Evolutionary conservation across 768 basidiomycete species (phyloP), one percentile per base, ranked within the genome.

Genomic region (Serendipita indica): DNA sequence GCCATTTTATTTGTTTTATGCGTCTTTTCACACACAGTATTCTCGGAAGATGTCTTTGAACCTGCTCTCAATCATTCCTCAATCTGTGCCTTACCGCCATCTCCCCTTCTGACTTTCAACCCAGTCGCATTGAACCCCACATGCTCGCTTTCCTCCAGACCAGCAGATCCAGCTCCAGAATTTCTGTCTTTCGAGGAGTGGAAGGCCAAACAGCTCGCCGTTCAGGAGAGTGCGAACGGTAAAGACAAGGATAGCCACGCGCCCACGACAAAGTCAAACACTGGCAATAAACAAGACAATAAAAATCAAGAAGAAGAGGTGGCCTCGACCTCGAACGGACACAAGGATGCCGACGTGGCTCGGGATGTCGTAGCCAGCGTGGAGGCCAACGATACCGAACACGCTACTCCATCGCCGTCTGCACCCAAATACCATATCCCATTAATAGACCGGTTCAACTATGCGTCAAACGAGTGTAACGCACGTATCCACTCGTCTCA

Each of bases 391-490:
- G 33, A 32, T 54, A 63, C 10, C 10, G 58, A 37, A 33, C 33
- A 20, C 22, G 37, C 58, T 25, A 58, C 57, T 18, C 37, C 60
- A 32, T n/a, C n/a, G n/a, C n/a, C n/a, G n/a, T n/a, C n/a, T n/a
- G 73, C 79, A 33, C 81, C 83, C 0, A 80, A 82, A 63, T 82
- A 84, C 66, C 77, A 78, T 18, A 80, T 89, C 3, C 87, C 87
- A 1, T 71, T 88, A 39, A 82, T 78, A 12, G 89, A 93, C 73
- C 78, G 91, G 39, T 96, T 93, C 75, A 96, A 99, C 70, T 98
- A 94, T 65, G 96, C 96, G 39, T 83, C 81, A 57, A 67, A 83
- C 60, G 94, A 97, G 69, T 99, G 96, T 67, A 90, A 89, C 0
- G 93, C 94, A 1, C 84, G 90, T 13, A 83, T 98, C 25, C 93